Evolutionary conservation across 805 yeast species (phyloP), one percentile per base, ranked within the genome.

Genomic region (Candida stauntonica): DNA sequence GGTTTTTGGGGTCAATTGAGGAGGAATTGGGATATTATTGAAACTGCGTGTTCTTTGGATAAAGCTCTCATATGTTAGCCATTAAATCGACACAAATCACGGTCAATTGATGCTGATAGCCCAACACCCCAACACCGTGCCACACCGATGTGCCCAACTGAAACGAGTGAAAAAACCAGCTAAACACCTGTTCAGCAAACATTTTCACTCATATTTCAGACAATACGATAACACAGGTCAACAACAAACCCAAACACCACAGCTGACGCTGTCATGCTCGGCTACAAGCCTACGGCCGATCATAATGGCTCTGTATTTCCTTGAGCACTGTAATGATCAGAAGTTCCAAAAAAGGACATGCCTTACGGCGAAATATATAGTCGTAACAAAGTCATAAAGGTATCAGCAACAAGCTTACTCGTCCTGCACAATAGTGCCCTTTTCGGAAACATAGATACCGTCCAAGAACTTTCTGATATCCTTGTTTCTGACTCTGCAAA

Each of bases 401-500:
- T 4, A 24, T 26, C 15, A 8, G 7, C 19, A 29, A 9, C 23
- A 23, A 29, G 14, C 20, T 58, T 62, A 66, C 19, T 56, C 58
- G 29, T 81, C 89, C 68, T 81, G 86, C 53, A 72, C 84, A 66
- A 91, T 77, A 69, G 75, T 75, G 64, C 96, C 95, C 75, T 84
- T 85, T 75, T 85, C 93, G 55, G 97, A 89, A 63, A 91, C 99
- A 72, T 91, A 91, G 76, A 91, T 89, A 88, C 99, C 99, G 73
- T 94, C 99, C 80, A 93, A 84, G 81, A 91, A 91, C 81, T 91
- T 91, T 77, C 99, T 86, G 88, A 93, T 91, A 93, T 91, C 99
- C 89, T 93, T 93, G 93, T 91, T 91, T 80, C 96, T 86, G 67
- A 88, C 98, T 72, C 94, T 81, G 79, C 97, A 88, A 71, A 79